phyloP scores from a whole-genome alignment of 805 yeast genomes.

The Wickerhamomyces xylosicus region DNA sequence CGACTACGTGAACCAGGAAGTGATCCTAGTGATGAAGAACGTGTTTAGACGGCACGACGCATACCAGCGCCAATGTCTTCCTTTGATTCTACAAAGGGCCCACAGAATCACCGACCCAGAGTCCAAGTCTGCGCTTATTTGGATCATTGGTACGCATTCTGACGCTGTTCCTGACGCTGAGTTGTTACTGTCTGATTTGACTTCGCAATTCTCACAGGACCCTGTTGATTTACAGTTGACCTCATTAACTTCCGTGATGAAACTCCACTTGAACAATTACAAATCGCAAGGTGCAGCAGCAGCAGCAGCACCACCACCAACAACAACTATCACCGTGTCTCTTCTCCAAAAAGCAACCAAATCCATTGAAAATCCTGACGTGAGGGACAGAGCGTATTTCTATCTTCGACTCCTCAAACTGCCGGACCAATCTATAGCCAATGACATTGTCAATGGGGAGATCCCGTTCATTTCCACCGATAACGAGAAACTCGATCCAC shows the following conservation, averaged over 20 bases:
- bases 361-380: conserved; percentile 69
- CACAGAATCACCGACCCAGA: conserved; percentile 65
- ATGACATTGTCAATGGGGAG: conserved; percentile 46
- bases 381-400: conserved; percentile 75
- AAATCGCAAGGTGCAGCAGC: too few relatives aligned
- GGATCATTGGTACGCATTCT: conserved; percentile 77
- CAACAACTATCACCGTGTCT: conserved; percentile 46
- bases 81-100: conserved; percentile 29
- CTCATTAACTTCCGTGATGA: conserved; percentile 63
- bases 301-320: conserved; percentile 28
- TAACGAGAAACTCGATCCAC: conserved; percentile 60
- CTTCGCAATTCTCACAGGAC: conserved; percentile 46
- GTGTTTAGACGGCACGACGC: conserved; percentile 68
- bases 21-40: conserved; percentile 64
- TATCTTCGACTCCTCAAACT: conserved; percentile 67
- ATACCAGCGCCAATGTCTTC: conserved; percentile 32
- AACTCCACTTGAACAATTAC: conserved; percentile 42
- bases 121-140: conserved; percentile 65
- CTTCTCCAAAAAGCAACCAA: conserved; percentile 64
- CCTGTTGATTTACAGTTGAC: conserved; percentile 66
- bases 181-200: conserved; percentile 30
- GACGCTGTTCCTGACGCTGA: conserved; percentile 33
- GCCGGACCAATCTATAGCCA: conserved; percentile 25
- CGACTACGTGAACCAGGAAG: conserved; percentile 71
- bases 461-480: conserved; percentile 58